A percentile compares a stretch with the other conserved stretches of the same genome.
These are phyloP conservation scores for Silene latifolia DNA, from an alignment of 148 eudicot genomes.

Conservation along the genomic window DNA sequence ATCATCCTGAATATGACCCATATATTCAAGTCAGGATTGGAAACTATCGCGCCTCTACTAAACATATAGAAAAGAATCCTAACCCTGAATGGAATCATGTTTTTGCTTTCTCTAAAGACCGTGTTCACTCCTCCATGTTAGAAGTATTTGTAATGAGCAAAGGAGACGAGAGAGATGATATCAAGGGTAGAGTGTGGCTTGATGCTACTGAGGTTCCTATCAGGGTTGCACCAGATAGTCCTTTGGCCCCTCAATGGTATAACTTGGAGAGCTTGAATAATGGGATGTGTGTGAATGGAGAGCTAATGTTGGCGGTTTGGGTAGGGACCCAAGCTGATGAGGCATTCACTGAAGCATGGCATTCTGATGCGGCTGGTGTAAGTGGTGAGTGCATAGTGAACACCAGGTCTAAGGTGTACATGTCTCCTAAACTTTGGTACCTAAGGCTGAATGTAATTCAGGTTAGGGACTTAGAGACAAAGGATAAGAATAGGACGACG, in stretches of 20 bases:
- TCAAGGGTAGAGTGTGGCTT: slow-evolving; percentile 28
- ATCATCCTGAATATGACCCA: slow-evolving; percentile 28
- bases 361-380: slow-evolving; percentile 32
- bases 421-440: slow-evolving; percentile 44
- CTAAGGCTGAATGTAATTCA: slow-evolving; percentile 39
- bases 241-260: slow-evolving; percentile 46
- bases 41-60: slow-evolving; percentile 36
- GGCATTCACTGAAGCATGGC: slow-evolving; percentile 42
- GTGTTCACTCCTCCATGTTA: slow-evolving; percentile 22
- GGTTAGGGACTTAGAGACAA: slow-evolving; percentile 30
- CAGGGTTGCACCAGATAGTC: slow-evolving; percentile 38
- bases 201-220: slow-evolving; percentile 31
- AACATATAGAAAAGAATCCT: slow-evolving; percentile 14
- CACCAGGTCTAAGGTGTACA: slow-evolving; percentile 35
- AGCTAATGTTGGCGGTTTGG: slow-evolving; percentile 45
- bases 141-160: slow-evolving; percentile 26
- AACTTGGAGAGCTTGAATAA: slow-evolving; percentile 19
- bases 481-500: slow-evolving; percentile 22
- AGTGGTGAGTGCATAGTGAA: slow-evolving; percentile 22
- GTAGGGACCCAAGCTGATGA: slow-evolving; percentile 50
- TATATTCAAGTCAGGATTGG: slow-evolving; percentile 58
- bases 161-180: slow-evolving; percentile 14
- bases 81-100: slow-evolving; percentile 39
- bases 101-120: slow-evolving; percentile 35
- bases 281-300: slow-evolving; percentile 16